phyloP scores from a whole-genome alignment of 768 basidiomycete genomes.

The Xerocomus brunneocitrinus region DNA sequence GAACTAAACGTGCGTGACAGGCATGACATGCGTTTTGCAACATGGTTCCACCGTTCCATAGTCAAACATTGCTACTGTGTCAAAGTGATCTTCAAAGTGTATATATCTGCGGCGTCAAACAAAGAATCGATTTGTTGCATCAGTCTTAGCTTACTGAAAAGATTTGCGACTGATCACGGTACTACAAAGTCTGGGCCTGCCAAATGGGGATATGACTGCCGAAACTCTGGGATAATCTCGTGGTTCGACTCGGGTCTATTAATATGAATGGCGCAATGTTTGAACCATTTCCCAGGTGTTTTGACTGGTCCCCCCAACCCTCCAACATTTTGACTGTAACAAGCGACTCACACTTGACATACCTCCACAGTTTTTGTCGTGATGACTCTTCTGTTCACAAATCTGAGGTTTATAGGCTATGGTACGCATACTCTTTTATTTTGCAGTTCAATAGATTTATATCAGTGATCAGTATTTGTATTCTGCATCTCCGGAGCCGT shows the following conservation, averaged over 20 bases:
- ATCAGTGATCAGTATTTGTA: constrained; percentile 30
- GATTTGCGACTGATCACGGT: neutral
- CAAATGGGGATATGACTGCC: neutral
- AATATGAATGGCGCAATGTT: constrained; percentile 13
- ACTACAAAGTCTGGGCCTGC: neutral
- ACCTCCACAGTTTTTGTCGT: neutral
- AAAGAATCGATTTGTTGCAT: neutral
- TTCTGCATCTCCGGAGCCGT: constrained; percentile 45
- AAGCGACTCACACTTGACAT: constrained; percentile 3
- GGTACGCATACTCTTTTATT: constrained; percentile 32
- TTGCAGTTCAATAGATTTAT: constrained; percentile 19
- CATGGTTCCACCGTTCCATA: too few relatives aligned
- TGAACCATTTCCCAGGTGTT: constrained; percentile 16
- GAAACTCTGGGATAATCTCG: neutral
- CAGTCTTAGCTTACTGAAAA: neutral
- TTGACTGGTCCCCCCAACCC: constrained; percentile 1
- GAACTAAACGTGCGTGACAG: too few relatives aligned
- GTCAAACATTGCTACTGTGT: too few relatives aligned
- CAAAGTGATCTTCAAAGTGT: too few relatives aligned
- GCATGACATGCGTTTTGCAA: neutral
- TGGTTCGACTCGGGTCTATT: constrained; percentile 8
- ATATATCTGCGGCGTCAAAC: too few relatives aligned
- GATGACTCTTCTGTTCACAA: constrained; percentile 63
- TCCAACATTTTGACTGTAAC: constrained; percentile 5
- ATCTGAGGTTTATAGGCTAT: constrained; percentile 50